phyloP scores from a whole-genome alignment of 805 yeast species.

The Komagataella phaffii region DNA sequence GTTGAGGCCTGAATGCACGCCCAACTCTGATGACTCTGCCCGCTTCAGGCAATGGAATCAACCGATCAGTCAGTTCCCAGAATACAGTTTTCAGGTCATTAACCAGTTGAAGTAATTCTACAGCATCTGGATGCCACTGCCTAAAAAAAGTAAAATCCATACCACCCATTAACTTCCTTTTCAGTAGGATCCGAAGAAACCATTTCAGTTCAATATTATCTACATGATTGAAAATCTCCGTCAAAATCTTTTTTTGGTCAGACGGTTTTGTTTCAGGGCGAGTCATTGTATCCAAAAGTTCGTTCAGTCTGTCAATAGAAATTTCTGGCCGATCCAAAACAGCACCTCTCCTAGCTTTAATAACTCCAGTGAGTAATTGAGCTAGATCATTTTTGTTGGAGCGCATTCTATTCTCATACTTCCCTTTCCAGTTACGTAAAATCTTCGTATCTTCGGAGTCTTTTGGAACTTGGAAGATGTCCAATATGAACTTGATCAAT shows the following conservation, averaged over 20 bases:
- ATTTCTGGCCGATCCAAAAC: conserved; percentile 17
- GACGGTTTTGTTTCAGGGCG: conserved; percentile 5
- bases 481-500: conserved; percentile 34
- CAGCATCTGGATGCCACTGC: conserved; percentile 74
- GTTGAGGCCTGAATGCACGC: conserved; percentile 64
- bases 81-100: conserved; percentile 50
- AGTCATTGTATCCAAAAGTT: conserved; percentile 30
- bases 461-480: conserved; percentile 43
- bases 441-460: conserved; percentile 46
- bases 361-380: conserved; percentile 31
- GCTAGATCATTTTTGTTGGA: conserved; percentile 29
- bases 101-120: conserved; percentile 48
- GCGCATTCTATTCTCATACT: conserved; percentile 18
- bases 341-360: conserved; percentile 33
- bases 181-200: conserved; percentile 54
- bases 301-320: conserved; percentile 36
- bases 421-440: conserved; percentile 32
- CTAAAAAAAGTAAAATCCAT: conserved; percentile 44
- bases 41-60: conserved; percentile 23
- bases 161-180: conserved; percentile 43
- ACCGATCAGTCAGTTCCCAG: conserved; percentile 38
- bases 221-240: conserved; percentile 37
- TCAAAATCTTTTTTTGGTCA: conserved; percentile 27
- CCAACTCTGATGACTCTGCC: conserved; percentile 29
- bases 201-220: conserved; percentile 52